A percentile compares a stretch with the other conserved stretches of the same genome.
phyloP scores from a whole-genome alignment of 306 rosid species.

The Cucurbita moschata region DNA sequence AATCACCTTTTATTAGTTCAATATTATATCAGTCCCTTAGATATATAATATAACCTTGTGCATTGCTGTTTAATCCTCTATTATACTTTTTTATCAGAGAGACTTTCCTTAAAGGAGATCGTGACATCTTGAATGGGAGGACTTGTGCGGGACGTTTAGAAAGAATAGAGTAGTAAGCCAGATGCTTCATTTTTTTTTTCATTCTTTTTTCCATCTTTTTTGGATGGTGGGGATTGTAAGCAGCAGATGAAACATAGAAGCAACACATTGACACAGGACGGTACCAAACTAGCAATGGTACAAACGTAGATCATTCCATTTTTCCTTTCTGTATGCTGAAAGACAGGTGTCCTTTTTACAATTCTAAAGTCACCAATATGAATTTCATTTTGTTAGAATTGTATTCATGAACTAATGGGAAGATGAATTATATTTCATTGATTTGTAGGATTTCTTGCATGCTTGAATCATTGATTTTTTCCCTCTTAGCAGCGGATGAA shows the following conservation, averaged over 20 bases:
- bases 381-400: neutral
- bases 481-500: neutral
- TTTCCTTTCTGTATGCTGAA: neutral
- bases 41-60: neutral
- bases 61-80: constrained; percentile 3
- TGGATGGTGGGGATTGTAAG: neutral
- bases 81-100: constrained; percentile 35
- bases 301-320: neutral
- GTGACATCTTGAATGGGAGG: neutral
- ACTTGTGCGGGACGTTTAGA: neutral
- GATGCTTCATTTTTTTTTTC: neutral
- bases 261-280: neutral
- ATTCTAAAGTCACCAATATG: neutral
- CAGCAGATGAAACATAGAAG: neutral
- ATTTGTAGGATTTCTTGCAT: neutral
- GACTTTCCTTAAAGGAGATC: constrained; percentile 42
- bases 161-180: neutral
- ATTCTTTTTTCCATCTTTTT: neutral
- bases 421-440: neutral
- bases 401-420: neutral
- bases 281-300: neutral
- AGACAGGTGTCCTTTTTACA: neutral
- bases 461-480: neutral
- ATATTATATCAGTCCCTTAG: too few relatives aligned
- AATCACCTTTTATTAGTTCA: neutral